Evolutionary conservation across 1,139 yeast genomes (phyloP), one percentile per base, ranked within the genome.

Genomic region (Sugiyamaella sp.): DNA sequence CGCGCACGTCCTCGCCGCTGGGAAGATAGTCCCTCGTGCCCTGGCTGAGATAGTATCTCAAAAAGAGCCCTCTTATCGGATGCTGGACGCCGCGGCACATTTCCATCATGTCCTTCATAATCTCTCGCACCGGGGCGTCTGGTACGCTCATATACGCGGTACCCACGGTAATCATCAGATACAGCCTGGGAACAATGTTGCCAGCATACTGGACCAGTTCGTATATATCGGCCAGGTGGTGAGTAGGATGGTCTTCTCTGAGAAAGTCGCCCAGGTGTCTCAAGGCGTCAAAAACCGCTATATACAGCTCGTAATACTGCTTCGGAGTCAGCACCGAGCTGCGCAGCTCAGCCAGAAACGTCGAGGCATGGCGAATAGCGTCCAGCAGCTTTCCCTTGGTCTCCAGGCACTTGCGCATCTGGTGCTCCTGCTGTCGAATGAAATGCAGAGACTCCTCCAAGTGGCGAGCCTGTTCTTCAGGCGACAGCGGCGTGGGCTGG

Each of bases 51-150:
- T 89, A 93, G 73, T 93, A 91, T 52, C 99, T 77, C 64, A 95
- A 74, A 69, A 93, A 93, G 57, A 93, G 74, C 0, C 99, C 99
- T 5, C 77, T 75, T 33, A 89, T 82, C 0, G 99, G 99, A 67
- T 89, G 95, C 71, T 93, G 99, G 1, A 91, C 96, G n/a, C 98
- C 99, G 42, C 96, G 80, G 60, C 96, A 86, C 99, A 93, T 93
- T 70, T 95, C 99, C 68, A 93, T 85, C 96, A 95, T 86, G 68
- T 93, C 99, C 68, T 87, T 89, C 84, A 93, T 81, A 54, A 95
- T 86, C 62, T 91, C 98, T 67, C 82, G 82, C 24, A 82, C 79
- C 0, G 97, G 97, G 0, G 96, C 85, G 54, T 84, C 90, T 3
- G 84, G 80, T 5, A 86, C 77, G 4, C 86, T 74, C 85, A 91